Evolutionary conservation across 1,284 basidiomycete genomes (phyloP).

Genomic region (Cerrena zonata): DNA sequence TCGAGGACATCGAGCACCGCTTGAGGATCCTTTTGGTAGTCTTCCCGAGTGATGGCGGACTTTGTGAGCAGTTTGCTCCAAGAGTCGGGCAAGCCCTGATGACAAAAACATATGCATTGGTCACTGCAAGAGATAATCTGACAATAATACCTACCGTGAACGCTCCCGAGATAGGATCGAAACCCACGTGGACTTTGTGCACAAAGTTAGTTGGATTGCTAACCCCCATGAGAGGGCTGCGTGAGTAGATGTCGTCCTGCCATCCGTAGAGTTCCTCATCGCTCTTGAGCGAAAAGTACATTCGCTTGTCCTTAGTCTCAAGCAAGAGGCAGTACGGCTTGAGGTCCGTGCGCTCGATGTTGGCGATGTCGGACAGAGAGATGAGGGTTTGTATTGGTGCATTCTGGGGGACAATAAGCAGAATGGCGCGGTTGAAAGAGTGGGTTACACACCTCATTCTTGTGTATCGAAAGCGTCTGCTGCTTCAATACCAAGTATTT

Average conservation of each 20-base stretch:
- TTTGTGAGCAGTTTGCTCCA: conserved; percentile 95
- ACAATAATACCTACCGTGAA: conserved; percentile 66
- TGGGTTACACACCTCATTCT: conserved; percentile 86
- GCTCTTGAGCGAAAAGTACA: conserved; percentile 78
- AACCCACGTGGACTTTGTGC: conserved; percentile 96
- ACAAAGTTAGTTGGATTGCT: conserved; percentile 95
- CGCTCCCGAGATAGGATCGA: conserved; percentile 88
- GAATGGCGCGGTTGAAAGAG: no score
- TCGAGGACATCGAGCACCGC: conserved; percentile 96
- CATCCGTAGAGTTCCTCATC: conserved; percentile 96
- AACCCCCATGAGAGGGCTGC: conserved; percentile 89
- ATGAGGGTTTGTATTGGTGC: conserved; percentile 46
- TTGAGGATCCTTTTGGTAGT: conserved; percentile 94
- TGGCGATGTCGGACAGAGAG: conserved; percentile 73
- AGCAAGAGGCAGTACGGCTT: conserved; percentile 88
- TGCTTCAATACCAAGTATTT: conserved; percentile 88
- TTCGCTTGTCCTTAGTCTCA: conserved; percentile 78
- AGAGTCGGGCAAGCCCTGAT: conserved; percentile 88
- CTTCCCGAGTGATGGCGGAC: conserved; percentile 94
- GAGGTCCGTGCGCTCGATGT: conserved; percentile 85
- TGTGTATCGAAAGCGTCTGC: conserved; percentile 78
- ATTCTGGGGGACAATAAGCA: conserved; percentile 42
- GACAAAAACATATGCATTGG: not conserved
- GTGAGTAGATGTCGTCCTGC: conserved; percentile 93
- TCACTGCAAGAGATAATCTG: not conserved